These are phyloP conservation scores for Botrytis squamosa DNA, from an alignment of 2,329 filamentous ascomycete species.

Conservation along the genomic window DNA sequence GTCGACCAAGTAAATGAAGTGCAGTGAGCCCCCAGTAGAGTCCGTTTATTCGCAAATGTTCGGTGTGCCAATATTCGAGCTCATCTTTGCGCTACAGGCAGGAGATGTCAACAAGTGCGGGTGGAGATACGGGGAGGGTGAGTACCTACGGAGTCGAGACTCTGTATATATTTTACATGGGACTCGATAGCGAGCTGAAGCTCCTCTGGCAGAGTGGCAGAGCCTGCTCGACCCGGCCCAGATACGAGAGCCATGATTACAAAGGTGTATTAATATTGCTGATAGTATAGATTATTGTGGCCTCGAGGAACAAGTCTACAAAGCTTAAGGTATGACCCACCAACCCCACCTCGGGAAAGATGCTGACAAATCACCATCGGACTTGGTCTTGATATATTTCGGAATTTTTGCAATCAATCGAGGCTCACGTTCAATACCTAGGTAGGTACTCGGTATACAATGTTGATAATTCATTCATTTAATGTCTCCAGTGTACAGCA, in stretches of 20 bases:
- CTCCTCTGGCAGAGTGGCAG: slow-evolving; percentile 33
- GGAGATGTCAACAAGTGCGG: slow-evolving; percentile 37
- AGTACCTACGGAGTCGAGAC: slow-evolving; percentile 73
- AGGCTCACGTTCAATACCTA: not conserved
- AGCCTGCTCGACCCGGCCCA: slow-evolving; percentile 36
- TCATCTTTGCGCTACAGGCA: slow-evolving; percentile 74
- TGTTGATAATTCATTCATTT: not conserved
- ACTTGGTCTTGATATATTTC: not conserved
- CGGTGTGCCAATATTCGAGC: slow-evolving; percentile 96
- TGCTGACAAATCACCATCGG: not conserved
- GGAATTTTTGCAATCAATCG: not conserved
- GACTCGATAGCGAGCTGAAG: slow-evolving; percentile 42
- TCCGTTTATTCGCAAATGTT: slow-evolving; percentile 92
- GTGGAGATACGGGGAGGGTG: slow-evolving; percentile 27
- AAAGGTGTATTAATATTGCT: not conserved
- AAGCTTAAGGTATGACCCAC: not conserved
- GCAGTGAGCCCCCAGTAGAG: slow-evolving; percentile 95
- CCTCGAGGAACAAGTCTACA: not conserved
- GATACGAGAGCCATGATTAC: slow-evolving; percentile 38
- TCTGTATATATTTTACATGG: slow-evolving; percentile 91
- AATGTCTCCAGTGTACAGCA: not conserved
- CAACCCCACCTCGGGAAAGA: not conserved
- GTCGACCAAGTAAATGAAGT: slow-evolving; percentile 77
- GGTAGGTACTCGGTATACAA: too few species aligned
- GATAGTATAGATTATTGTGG: not conserved